These are phyloP conservation scores for Monilinia aucupariae DNA, from an alignment of 2,329 filamentous ascomycete species.

Conservation along the genomic window DNA sequence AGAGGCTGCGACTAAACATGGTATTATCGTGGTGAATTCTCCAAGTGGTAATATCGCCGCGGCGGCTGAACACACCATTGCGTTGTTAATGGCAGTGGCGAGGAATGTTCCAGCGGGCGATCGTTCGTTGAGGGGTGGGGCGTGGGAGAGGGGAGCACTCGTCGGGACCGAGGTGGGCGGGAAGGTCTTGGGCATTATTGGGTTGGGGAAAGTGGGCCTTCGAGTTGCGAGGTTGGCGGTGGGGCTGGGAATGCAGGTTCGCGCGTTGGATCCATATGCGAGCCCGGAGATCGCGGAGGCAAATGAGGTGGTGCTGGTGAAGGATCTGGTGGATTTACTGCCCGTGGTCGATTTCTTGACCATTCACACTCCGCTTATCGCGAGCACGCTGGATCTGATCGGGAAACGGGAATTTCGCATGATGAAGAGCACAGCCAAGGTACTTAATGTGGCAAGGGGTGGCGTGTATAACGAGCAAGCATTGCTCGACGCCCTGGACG, in stretches of 20 bases:
- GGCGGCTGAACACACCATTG: constrained; percentile 72
- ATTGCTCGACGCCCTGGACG: constrained; percentile 63
- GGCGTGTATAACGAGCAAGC: constrained; percentile 76
- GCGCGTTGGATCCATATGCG: constrained; percentile 73
- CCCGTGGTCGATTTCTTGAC: constrained; percentile 69
- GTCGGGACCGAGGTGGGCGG: constrained; percentile 74
- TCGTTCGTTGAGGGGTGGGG: constrained; percentile 61
- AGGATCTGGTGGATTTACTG: constrained; percentile 55
- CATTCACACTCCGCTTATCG: constrained; percentile 74
- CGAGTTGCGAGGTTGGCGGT: constrained; percentile 75
- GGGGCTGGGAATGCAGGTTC: constrained; percentile 69
- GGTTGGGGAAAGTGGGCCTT: constrained; percentile 76
- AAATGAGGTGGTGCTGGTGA: constrained; percentile 59
- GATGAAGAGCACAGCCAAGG: constrained; percentile 69
- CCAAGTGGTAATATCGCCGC: constrained; percentile 76
- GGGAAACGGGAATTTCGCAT: constrained; percentile 57
- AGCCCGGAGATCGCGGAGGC: constrained; percentile 64
- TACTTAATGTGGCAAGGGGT: constrained; percentile 74
- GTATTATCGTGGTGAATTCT: constrained; percentile 75
- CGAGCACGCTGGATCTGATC: constrained; percentile 70
- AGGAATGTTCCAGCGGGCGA: constrained; percentile 68
- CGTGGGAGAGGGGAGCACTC: constrained; percentile 69
- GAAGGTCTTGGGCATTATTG: constrained; percentile 71
- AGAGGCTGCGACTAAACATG: constrained; percentile 62
- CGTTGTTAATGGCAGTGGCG: constrained; percentile 67